Conservation (phyloP, 1,139 yeast genomes). For the Arxiozyma slooffiae region DNA sequence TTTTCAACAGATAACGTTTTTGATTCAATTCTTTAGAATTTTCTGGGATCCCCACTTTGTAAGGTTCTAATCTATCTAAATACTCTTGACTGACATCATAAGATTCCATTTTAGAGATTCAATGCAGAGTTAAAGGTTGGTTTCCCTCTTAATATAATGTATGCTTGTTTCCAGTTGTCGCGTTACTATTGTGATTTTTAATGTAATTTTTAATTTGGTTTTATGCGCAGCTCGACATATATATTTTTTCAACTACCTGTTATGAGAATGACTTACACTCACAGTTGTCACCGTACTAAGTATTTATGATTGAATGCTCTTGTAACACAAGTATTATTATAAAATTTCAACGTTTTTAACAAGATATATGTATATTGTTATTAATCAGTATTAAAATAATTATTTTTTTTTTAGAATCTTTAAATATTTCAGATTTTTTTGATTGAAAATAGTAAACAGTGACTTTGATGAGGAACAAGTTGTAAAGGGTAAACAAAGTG, state of each 20-base stretch:
- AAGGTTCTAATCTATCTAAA: conserved; percentile 20
- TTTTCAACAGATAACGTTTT: conserved; percentile 33
- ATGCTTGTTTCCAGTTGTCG: not conserved
- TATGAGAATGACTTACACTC: not conserved
- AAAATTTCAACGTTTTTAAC: too few relatives aligned
- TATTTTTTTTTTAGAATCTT: too few relatives aligned
- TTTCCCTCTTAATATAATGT: not conserved
- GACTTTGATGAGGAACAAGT: too few relatives aligned
- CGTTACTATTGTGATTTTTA: not conserved
- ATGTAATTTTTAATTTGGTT: too few relatives aligned
- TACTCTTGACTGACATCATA: conserved; percentile 7
- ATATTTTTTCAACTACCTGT: too few relatives aligned
- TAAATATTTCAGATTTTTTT: not conserved
- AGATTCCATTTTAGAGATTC: not conserved
- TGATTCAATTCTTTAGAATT: conserved; percentile 21
- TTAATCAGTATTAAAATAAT: not conserved
- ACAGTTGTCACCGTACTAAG: not conserved
- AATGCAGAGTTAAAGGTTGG: too few relatives aligned
- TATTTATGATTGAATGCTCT: not conserved
- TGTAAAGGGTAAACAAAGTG: too few relatives aligned
- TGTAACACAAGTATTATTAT: not conserved
- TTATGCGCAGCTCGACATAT: not conserved
- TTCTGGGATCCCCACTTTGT: conserved; percentile 18
- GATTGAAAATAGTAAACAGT: not conserved
- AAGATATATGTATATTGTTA: too few relatives aligned